Evolutionary conservation across 169 alveolate genomes (phyloP).

Genomic region (Plasmodium fragile): DNA sequence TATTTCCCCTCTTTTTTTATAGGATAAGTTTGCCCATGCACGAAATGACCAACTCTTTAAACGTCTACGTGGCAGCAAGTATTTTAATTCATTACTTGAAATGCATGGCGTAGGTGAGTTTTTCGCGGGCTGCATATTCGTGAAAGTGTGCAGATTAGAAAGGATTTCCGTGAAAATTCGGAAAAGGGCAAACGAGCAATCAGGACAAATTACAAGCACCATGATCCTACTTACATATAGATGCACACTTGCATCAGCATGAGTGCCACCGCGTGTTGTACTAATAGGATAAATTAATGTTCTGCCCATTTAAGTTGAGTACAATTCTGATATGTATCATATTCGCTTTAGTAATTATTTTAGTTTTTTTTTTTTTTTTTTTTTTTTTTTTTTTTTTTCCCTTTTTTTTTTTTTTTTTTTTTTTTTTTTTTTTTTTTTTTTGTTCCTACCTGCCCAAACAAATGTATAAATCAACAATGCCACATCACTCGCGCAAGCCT

Average conservation of each 20-base stretch:
- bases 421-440: no score
- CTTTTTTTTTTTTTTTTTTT: no score
- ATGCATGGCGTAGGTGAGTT: background rate
- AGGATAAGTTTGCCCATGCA: constrained; percentile 85
- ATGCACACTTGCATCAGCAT: background rate
- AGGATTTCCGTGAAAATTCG: background rate
- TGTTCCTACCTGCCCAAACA: background rate
- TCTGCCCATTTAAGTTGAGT: background rate
- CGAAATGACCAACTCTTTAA: constrained; percentile 84
- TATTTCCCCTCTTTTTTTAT: constrained; percentile 6
- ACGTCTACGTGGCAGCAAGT: constrained; percentile 86
- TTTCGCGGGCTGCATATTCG: background rate
- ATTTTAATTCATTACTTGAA: constrained; percentile 82
- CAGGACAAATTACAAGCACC: background rate
- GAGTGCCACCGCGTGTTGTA: background rate
- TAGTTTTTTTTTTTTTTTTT: background rate
- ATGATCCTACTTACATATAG: background rate
- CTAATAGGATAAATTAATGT: background rate
- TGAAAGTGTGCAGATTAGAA: background rate
- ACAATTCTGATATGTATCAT: background rate
- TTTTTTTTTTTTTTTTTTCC: background rate
- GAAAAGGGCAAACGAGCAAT: background rate
- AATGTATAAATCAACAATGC: background rate
- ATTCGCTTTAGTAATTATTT: background rate
- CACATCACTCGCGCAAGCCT: background rate